Evolutionary conservation across 176 grass and related monocot species (phyloP).

Genomic region (Chrysopogon serrulatus): DNA sequence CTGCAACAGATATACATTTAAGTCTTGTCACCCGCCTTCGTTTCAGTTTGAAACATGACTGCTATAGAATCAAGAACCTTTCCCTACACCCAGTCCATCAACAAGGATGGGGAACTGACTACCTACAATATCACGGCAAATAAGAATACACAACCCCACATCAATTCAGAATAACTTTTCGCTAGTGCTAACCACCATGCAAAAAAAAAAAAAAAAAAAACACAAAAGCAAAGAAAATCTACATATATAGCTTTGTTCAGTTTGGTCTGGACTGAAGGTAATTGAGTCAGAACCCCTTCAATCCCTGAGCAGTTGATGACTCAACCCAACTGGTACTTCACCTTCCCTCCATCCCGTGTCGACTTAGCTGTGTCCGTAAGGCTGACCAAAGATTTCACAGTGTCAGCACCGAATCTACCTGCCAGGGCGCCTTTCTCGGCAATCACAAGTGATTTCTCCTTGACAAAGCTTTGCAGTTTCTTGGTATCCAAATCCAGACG

Average conservation of each 20-base stretch:
- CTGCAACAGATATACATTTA: background rate
- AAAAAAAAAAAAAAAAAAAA: background rate
- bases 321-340: background rate
- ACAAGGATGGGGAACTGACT: too few relatives aligned
- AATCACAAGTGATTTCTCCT: conserved; percentile 76
- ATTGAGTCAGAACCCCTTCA: background rate
- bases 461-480: conserved; percentile 75
- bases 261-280: background rate
- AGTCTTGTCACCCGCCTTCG: background rate
- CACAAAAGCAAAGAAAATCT: background rate
- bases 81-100: background rate
- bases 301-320: background rate
- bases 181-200: background rate
- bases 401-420: conserved; percentile 51
- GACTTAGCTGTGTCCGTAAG: conserved; percentile 55
- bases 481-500: conserved; percentile 65
- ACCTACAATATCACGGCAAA: background rate
- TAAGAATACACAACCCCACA: background rate
- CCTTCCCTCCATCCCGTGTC: background rate
- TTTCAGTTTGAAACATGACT: background rate
- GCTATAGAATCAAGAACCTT: background rate
- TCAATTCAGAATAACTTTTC: background rate
- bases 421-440: conserved; percentile 76
- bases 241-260: background rate
- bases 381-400: conserved; percentile 59